Conservation (phyloP, 768 basidiomycete species). For the Boletus reticuloceps region DNA sequence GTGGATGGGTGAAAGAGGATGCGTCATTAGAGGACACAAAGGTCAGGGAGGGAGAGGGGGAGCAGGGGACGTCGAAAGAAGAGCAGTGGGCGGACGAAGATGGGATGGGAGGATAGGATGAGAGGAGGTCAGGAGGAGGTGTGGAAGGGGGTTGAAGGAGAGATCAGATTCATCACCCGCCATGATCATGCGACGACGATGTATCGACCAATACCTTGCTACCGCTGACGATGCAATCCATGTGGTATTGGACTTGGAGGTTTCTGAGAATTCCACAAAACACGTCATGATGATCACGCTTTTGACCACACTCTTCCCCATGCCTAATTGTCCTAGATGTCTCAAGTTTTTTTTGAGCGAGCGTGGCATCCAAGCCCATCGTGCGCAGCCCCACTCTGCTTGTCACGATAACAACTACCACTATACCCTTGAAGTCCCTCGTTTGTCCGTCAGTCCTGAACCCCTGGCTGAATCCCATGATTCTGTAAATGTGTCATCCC, state of each 20-base stretch:
- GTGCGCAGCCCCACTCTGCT: no score
- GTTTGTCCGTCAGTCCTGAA: no score
- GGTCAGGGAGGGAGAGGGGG: slow-evolving; percentile 30
- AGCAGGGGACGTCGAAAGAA: slow-evolving; percentile 32
- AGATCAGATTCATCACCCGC: slow-evolving; percentile 57
- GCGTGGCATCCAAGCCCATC: not conserved
- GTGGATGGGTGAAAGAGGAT: slow-evolving; percentile 45
- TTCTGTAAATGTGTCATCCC: no score
- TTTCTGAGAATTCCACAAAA: no score
- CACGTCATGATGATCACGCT: no score
- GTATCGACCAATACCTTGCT: slow-evolving; percentile 87
- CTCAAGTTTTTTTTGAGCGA: not conserved
- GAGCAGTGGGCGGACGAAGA: slow-evolving; percentile 4
- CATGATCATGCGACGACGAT: slow-evolving; percentile 95
- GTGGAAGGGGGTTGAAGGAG: not conserved
- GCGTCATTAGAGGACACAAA: slow-evolving; percentile 43
- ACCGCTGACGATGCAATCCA: slow-evolving; percentile 88
- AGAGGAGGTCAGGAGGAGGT: slow-evolving; percentile 19
- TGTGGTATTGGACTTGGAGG: slow-evolving; percentile 41
- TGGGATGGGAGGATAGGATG: slow-evolving; percentile 11
- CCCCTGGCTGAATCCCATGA: no score
- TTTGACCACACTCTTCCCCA: not conserved
- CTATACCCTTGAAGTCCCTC: no score
- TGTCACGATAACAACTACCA: no score
- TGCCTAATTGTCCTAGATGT: not conserved